Evolutionary conservation across 805 yeast genomes (phyloP).

Genomic region (Lachancea thermotolerans): DNA sequence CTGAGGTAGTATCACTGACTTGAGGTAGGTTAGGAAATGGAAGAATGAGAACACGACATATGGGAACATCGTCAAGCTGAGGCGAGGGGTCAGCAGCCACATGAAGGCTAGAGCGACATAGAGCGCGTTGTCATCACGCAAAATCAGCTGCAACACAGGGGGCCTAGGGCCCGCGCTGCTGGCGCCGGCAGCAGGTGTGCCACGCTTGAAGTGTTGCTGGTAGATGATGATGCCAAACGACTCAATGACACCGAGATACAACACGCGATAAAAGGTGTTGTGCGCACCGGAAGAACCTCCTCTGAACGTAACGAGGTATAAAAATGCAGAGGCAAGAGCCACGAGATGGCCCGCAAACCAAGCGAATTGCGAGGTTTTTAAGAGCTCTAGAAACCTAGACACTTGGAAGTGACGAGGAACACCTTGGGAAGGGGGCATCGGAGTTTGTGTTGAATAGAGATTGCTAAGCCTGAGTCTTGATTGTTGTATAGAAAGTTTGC

Average conservation of each 20-base stretch:
- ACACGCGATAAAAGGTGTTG: constrained; percentile 46
- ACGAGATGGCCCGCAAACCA: constrained; percentile 67
- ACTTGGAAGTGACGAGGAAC: constrained; percentile 7
- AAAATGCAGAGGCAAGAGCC: constrained; percentile 37
- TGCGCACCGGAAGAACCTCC: constrained; percentile 31
- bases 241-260: constrained; percentile 57
- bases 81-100: constrained; percentile 53
- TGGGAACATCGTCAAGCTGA: constrained; percentile 60
- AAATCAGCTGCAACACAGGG: constrained; percentile 34
- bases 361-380: constrained; percentile 55
- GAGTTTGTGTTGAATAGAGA: neutral
- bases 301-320: constrained; percentile 35
- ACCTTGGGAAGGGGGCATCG: constrained; percentile 5
- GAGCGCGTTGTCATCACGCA: constrained; percentile 64
- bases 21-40: constrained; percentile 69
- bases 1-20: constrained; percentile 61
- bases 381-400: constrained; percentile 12
- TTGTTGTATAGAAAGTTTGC: neutral
- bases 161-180: constrained; percentile 6
- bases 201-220: constrained; percentile 44
- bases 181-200: constrained; percentile 20
- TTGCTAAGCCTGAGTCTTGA: neutral
- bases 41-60: constrained; percentile 72
- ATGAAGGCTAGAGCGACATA: constrained; percentile 54
- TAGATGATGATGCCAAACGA: constrained; percentile 72